Base-by-base conservation (phyloP, 1,139 yeast species). In the Scheffersomyces quercinus region DNA sequence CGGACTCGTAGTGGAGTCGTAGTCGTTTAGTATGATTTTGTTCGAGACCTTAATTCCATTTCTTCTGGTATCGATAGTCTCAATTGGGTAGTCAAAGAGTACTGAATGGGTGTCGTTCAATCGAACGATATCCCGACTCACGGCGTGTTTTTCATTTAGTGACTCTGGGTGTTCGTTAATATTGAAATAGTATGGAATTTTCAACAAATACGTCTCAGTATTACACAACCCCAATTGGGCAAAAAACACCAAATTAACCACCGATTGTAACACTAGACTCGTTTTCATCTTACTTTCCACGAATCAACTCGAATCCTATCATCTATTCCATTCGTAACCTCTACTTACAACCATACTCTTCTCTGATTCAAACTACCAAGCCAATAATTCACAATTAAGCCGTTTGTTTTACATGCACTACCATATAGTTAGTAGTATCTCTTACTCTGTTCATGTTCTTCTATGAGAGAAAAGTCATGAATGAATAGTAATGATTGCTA, bases 171-270 rank as follows among this genome's bases (percentile, higher is more conserved):
- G 61, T 2, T 51, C 37, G 2, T 71, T 68, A 12, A 73, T 60
- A 37, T 68, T 59, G 49, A 64, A 73, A 54, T 70, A 65, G 35
- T 63, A 60, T 0, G 79, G 79, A 0, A 73, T 55, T 24, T 48
- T 47, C 13, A 71, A 33, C 14, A 70, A 46, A 34, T 56, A 51
- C 1, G 75, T 64, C 46, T 73, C 79, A 1, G 79, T 73, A 40
- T 73, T 73, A 30, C 73, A 76, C 35, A 42, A 29, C 14, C 49
- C 20, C 14, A 31, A 31, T 14, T 20, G 24, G n/a, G 7, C 35
- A 10, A 31, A 14, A n/a, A 31, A n/a, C 3, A 20, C 26, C 26
- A 20, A 20, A 20, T 7, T 20, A 3, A 20, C 9, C 7, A 20
- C 26, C 3, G 8, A 5, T 5, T 6, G 26, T 20, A 20, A 20